Evolutionary conservation across 2,329 filamentous ascomycete genomes (phyloP).

Genomic region (Sporothrix luriei): DNA sequence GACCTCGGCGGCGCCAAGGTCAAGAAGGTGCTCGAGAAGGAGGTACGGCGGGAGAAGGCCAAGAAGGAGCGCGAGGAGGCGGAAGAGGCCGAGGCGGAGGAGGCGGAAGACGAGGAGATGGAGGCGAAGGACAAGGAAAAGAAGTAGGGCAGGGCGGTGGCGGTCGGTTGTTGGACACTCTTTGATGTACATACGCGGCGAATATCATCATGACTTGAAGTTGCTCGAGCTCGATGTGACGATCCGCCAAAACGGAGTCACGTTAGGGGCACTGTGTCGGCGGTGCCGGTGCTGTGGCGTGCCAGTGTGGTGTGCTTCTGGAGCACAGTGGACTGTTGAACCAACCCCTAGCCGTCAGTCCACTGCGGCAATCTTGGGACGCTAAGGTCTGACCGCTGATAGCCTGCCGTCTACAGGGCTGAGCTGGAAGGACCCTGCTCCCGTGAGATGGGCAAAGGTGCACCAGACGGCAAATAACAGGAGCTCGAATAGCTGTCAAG

Average conservation of each 20-base stretch:
- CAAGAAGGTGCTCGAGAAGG: slow-evolving; percentile 58
- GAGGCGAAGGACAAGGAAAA: not conserved
- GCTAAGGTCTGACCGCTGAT: no score
- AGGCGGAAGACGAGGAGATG: slow-evolving; percentile 35
- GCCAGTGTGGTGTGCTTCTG: not conserved
- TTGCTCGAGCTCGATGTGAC: not conserved
- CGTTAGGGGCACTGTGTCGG: not conserved
- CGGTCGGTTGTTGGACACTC: no score
- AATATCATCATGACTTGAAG: not conserved
- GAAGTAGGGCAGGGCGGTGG: not conserved
- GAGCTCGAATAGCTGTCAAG: not conserved
- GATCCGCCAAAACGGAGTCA: not conserved
- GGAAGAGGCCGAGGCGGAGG: slow-evolving; percentile 43
- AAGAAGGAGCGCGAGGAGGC: slow-evolving; percentile 49
- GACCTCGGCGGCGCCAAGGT: slow-evolving; percentile 72
- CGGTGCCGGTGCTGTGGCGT: not conserved
- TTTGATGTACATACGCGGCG: not conserved
- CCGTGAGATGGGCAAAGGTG: not conserved
- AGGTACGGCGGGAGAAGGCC: slow-evolving; percentile 46
- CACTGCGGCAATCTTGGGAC: slow-evolving; percentile 9
- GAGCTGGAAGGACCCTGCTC: slow-evolving; percentile 1
- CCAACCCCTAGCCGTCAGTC: not conserved
- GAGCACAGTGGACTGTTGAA: not conserved
- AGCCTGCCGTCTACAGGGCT: not conserved
- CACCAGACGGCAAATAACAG: not conserved